phyloP scores from a whole-genome alignment of 306 rosid genomes.

The Mimosa pudica region DNA sequence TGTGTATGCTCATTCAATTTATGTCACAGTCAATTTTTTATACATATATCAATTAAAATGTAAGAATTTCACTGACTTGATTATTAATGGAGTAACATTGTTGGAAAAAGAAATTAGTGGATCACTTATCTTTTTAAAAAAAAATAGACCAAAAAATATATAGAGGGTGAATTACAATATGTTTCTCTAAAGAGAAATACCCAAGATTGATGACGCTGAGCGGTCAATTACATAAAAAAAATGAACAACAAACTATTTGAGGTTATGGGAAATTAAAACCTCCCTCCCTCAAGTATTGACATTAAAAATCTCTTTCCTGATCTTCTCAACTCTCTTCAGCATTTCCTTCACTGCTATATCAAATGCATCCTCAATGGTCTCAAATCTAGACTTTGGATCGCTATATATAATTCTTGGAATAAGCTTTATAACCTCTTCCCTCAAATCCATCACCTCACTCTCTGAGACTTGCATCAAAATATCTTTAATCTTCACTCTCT shows the following conservation, averaged over 20 bases:
- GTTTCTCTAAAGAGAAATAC: not conserved
- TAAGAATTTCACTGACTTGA: not conserved
- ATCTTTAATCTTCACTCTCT: conserved; percentile 39
- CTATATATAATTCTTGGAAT: conserved; percentile 53
- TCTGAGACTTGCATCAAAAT: conserved; percentile 36
- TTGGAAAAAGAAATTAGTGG: not conserved
- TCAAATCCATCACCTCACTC: conserved; percentile 44
- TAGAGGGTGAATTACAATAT: not conserved
- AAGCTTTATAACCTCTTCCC: conserved; percentile 47
- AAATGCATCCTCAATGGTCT: conserved; percentile 55
- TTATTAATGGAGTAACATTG: not conserved
- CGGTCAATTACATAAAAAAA: not conserved
- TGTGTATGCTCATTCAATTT: not conserved
- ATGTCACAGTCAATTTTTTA: not conserved
- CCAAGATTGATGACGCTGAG: not conserved
- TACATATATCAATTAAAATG: not conserved
- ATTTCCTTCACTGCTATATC: conserved; percentile 57
- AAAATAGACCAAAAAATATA: not conserved
- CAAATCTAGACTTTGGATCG: conserved; percentile 44
- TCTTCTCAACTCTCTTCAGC: conserved; percentile 44
- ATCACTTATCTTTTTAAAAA: not conserved
- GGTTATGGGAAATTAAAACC: not conserved
- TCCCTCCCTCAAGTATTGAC: not conserved
- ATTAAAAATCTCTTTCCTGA: conserved; percentile 29
- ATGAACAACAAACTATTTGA: not conserved